These are phyloP conservation scores for Plasmodium chabaudi DNA, from an alignment of 169 alveolate genomes.

Conservation along the genomic window DNA sequence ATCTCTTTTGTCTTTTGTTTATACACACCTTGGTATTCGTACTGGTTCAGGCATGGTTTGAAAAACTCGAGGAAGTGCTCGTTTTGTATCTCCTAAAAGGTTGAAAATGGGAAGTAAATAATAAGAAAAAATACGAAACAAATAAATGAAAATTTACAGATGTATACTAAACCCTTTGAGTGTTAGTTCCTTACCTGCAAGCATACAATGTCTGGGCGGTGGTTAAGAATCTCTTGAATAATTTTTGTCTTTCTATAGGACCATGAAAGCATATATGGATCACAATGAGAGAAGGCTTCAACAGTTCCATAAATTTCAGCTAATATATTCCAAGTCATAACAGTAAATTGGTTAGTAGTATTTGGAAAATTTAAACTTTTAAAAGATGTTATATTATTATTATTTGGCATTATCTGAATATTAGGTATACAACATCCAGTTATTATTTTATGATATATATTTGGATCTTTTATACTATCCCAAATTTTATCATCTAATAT, in stretches of 20 bases:
- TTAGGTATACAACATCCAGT: conserved; percentile 84
- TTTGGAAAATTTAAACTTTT: conserved; percentile 18
- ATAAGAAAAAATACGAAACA: too few species aligned
- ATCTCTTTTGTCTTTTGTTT: conserved; percentile 87
- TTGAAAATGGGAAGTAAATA: neutral
- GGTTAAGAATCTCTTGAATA: conserved; percentile 82
- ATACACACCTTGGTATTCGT: conserved; percentile 86
- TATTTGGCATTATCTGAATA: conserved; percentile 62
- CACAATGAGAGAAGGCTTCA: conserved; percentile 87
- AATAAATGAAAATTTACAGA: too few species aligned
- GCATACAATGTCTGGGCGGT: conserved; percentile 86
- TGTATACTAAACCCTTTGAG: too few species aligned
- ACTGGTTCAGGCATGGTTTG: conserved; percentile 78
- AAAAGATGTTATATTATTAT: conserved; percentile 47
- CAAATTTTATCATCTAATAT: conserved; percentile 64
- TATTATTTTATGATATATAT: conserved; percentile 77
- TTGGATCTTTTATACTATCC: conserved; percentile 76
- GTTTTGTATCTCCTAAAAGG: conserved; percentile 82
- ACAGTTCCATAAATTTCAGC: conserved; percentile 88
- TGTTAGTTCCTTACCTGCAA: conserved; percentile 58
- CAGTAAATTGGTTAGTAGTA: conserved; percentile 73
- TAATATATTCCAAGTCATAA: conserved; percentile 84
- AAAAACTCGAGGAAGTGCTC: conserved; percentile 87
- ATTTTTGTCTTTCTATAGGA: conserved; percentile 85
- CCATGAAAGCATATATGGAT: conserved; percentile 88